Evolutionary conservation across 192 early-diverging fungal genomes (phyloP), one percentile per base, ranked within the genome.

Genomic region (Coemansia pectinata): DNA sequence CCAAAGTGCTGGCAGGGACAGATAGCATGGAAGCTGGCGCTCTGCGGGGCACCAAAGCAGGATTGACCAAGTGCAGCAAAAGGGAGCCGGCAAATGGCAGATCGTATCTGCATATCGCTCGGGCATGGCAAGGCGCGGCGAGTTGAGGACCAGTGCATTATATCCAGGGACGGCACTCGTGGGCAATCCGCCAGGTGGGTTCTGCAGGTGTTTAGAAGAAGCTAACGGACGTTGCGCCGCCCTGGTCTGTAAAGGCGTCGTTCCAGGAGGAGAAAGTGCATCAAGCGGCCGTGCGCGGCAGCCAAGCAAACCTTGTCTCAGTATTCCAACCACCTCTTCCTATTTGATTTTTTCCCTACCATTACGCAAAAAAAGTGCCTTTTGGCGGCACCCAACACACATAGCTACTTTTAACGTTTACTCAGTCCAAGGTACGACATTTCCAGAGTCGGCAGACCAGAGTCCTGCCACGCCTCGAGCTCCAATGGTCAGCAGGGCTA

Each of bases 41-140:
- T 53, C 23, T 21, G 52, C 25, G 55, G 15, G 27, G 23, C 11
- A 17, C 29, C 29, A 53, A 53, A 29, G 52, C 52, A 53, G 52
- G 52, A 53, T 53, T 53, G 21, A 29, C 52, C 21, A 14, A 23
- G 15, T 31, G 55, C 52, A 25, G 27, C 33, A 66, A 25, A 57
- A 19, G 57, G 41, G 67, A 50, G 47, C 44, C 23, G 45, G 47
- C 40, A 47, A 21, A 47, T 10, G 58, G 58, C 36, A 70, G 23
- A 70, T 70, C 59, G 45, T 41, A 70, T 63, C 68, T 70, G 68
- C 68, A 70, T 70, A 31, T 38, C 59, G 36, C 21, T 61, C 59
- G 9, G 38, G 19, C 34, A 39, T 19, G 59, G 36, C 59, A 36
- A 48, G 19, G 47, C 47, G 47, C 47, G 47, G 47, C 47, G 47